Percentiles rank a stretch among this genome's conserved stretches.
Conservation (phyloP, 2,329 filamentous ascomycete species). For the Aschersonia sp. region DNA sequence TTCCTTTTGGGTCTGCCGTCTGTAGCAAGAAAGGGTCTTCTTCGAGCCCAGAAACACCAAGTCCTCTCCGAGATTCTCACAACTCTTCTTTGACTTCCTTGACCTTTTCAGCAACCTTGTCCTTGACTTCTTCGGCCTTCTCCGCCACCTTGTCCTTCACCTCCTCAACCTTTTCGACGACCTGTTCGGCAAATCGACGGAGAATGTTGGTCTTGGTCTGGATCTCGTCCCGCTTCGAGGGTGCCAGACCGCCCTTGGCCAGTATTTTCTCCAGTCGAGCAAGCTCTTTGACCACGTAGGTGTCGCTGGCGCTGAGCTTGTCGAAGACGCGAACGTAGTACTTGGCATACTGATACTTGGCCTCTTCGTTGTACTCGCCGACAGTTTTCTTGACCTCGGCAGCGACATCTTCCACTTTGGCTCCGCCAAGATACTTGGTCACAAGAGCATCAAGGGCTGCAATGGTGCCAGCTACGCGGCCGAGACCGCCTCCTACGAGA, state of each 20-base stretch:
- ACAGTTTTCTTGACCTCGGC: conserved; percentile 61
- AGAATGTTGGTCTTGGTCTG: conserved; percentile 79
- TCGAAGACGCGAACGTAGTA: conserved; percentile 90
- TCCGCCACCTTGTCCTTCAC: conserved; percentile 32
- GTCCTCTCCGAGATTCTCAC: too few species aligned
- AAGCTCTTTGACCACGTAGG: conserved; percentile 75
- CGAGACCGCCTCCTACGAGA: conserved; percentile 62
- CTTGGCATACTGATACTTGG: conserved; percentile 63
- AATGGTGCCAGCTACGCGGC: conserved; percentile 68
- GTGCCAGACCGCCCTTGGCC: conserved; percentile 72
- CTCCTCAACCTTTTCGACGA: conserved; percentile 30
- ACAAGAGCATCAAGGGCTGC: conserved; percentile 64
- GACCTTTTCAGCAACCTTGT: conserved; percentile 13
- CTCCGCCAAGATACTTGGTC: conserved; percentile 53
- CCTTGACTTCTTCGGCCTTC: conserved; percentile 12
- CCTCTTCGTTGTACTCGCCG: conserved; percentile 44
- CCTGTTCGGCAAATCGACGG: conserved; percentile 54
- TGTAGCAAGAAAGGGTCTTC: too few species aligned
- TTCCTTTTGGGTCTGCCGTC: too few species aligned
- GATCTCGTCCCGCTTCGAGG: conserved; percentile 79
- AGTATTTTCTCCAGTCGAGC: conserved; percentile 65
- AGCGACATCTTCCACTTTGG: conserved; percentile 46
- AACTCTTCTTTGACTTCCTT: conserved; percentile 20
- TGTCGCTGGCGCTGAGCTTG: conserved; percentile 66
- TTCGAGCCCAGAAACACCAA: too few species aligned